These are phyloP conservation scores for Populus trichocarpa DNA, from an alignment of 441 rosid species.

Conservation along the genomic window DNA sequence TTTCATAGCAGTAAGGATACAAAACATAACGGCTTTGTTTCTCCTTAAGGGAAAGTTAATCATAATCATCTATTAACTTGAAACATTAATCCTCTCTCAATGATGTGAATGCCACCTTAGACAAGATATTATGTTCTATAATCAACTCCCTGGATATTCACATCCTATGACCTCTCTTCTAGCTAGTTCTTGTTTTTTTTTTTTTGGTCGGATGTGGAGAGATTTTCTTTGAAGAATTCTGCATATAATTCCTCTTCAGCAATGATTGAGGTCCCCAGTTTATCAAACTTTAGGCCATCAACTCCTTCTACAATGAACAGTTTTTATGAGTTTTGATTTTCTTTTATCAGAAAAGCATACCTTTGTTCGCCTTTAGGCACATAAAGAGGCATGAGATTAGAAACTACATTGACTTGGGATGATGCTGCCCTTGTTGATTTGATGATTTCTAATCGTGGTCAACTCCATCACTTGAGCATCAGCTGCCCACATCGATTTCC, in stretches of 20 bases:
- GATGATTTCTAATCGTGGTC: slow-evolving; percentile 15
- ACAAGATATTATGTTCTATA: not conserved
- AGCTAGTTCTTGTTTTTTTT: not conserved
- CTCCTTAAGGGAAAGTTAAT: slow-evolving; percentile 12
- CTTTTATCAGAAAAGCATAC: not conserved
- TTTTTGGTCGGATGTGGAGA: too few relatives aligned
- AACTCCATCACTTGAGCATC: slow-evolving; percentile 19
- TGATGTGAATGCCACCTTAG: not conserved
- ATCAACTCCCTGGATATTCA: not conserved
- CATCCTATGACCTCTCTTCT: not conserved
- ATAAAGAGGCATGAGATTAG: not conserved
- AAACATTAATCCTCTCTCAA: not conserved
- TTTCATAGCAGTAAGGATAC: not conserved
- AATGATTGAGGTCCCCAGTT: slow-evolving; percentile 16
- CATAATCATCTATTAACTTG: slow-evolving; percentile 4
- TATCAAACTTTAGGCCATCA: slow-evolving; percentile 2
- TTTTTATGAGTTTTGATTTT: not conserved
- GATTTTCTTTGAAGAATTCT: not conserved
- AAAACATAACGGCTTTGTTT: slow-evolving; percentile 6
- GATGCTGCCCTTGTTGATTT: not conserved
- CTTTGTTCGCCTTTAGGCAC: not conserved
- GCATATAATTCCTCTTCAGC: not conserved
- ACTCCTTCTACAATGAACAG: not conserved
- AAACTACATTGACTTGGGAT: slow-evolving; percentile 27
- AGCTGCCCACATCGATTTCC: slow-evolving; percentile 5